A percentile compares a stretch with the other conserved stretches of the same genome.
phyloP scores from a whole-genome alignment of 306 rosid species.

The Cucurbita ficifolia region DNA sequence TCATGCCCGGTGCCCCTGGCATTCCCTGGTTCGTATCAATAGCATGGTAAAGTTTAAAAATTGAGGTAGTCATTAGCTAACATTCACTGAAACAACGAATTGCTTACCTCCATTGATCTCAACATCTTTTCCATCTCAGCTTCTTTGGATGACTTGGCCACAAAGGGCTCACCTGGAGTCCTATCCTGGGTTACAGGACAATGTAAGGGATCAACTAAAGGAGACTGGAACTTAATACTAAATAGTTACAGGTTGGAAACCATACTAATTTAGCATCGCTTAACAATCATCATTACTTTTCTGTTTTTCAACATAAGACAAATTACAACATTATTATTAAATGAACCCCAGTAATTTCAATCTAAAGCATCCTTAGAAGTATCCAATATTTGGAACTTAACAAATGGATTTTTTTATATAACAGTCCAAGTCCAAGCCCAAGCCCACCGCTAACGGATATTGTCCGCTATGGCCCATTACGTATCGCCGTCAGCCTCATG shows the following conservation, averaged over 20 bases:
- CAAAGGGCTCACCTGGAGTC: slow-evolving; percentile 75
- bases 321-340: not conserved
- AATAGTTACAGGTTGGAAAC: not conserved
- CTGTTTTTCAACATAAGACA: not conserved
- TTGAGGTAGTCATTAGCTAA: not conserved
- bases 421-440: not conserved
- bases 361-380: not conserved
- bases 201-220: not conserved
- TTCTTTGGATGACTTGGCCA: slow-evolving; percentile 73
- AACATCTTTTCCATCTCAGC: slow-evolving; percentile 86
- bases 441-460: too few relatives aligned
- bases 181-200: slow-evolving; percentile 40
- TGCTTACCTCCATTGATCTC: slow-evolving; percentile 91
- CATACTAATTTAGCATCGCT: not conserved
- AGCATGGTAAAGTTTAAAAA: not conserved
- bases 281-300: not conserved
- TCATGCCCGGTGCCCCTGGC: slow-evolving; percentile 99
- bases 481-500: too few relatives aligned
- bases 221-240: not conserved
- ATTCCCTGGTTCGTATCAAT: slow-evolving; percentile 49
- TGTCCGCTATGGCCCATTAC: too few relatives aligned
- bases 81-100: not conserved
- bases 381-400: not conserved
- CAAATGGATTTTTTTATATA: not conserved
- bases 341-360: not conserved